Evolutionary conservation across 2,329 filamentous ascomycete genomes (phyloP).

Genomic region (Beauveria australis): DNA sequence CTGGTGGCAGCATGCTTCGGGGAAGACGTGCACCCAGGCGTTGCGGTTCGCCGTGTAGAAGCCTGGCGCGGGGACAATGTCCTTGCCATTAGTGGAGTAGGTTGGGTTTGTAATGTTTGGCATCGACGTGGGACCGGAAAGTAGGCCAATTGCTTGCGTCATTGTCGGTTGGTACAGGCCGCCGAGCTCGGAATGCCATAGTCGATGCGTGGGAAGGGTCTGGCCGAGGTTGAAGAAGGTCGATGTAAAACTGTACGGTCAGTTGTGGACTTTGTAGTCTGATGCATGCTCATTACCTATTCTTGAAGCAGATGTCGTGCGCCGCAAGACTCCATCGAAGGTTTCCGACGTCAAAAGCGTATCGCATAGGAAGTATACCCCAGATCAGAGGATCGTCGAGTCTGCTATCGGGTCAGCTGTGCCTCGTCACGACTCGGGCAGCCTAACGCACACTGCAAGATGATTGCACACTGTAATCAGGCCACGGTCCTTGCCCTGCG

Average conservation of each 20-base stretch:
- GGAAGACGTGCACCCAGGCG: slow-evolving; percentile 92
- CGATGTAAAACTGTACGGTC: slow-evolving; percentile 47
- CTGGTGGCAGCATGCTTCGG: slow-evolving; percentile 91
- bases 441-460: slow-evolving; percentile 29
- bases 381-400: slow-evolving; percentile 92
- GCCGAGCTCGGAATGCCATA: slow-evolving; percentile 67
- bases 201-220: slow-evolving; percentile 80
- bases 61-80: slow-evolving; percentile 63
- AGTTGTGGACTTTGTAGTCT: neutral
- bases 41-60: slow-evolving; percentile 61
- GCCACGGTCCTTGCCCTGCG: slow-evolving; percentile 60
- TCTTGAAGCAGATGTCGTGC: slow-evolving; percentile 91
- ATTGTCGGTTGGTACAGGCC: slow-evolving; percentile 88
- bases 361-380: slow-evolving; percentile 73
- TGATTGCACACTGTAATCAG: slow-evolving; percentile 62
- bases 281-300: slow-evolving; percentile 46
- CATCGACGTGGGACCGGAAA: slow-evolving; percentile 49
- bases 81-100: slow-evolving; percentile 59
- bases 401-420: slow-evolving; percentile 37
- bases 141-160: slow-evolving; percentile 72
- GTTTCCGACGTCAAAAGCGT: slow-evolving; percentile 64
- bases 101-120: slow-evolving; percentile 40
- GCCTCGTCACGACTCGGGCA: neutral
- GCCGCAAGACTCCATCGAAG: slow-evolving; percentile 85
- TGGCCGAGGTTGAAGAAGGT: slow-evolving; percentile 86